Evolutionary conservation across 2,329 filamentous ascomycete species (phyloP).

Genomic region (Zymoseptoria crescenta): DNA sequence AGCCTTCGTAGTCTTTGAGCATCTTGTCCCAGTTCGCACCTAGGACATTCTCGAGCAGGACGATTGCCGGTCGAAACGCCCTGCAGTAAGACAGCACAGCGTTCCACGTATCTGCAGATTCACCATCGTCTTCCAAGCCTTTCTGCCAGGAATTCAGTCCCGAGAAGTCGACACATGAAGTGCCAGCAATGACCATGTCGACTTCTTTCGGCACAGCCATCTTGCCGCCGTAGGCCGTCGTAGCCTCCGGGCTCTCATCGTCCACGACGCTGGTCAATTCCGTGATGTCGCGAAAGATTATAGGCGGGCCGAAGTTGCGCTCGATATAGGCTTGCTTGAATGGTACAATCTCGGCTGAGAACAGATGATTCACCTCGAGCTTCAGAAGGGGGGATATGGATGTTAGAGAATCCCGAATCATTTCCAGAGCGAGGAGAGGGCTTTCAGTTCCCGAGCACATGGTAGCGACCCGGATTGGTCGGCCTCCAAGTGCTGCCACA

Average conservation of each 20-base stretch:
- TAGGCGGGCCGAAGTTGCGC: conserved; percentile 35
- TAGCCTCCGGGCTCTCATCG: conserved; percentile 26
- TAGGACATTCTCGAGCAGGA: conserved; percentile 66
- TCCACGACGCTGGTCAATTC: conserved; percentile 29
- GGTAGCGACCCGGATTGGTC: conserved; percentile 53
- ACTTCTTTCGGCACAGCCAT: conserved; percentile 48
- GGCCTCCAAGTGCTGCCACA: conserved; percentile 26
- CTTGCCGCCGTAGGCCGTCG: conserved; percentile 59
- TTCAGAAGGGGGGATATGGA: background rate
- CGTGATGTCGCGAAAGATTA: conserved; percentile 40
- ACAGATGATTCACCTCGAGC: conserved; percentile 32
- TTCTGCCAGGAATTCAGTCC: conserved; percentile 52
- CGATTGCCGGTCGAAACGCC: conserved; percentile 50
- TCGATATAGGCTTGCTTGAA: conserved; percentile 44
- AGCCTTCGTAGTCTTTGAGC: conserved; percentile 35
- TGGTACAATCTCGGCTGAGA: conserved; percentile 41
- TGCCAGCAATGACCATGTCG: conserved; percentile 64
- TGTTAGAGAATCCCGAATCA: conserved; percentile 40
- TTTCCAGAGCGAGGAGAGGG: conserved; percentile 57
- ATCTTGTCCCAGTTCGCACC: conserved; percentile 51
- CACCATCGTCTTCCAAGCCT: conserved; percentile 47
- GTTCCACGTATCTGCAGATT: conserved; percentile 59
- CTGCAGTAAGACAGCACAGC: conserved; percentile 52
- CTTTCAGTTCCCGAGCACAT: conserved; percentile 75
- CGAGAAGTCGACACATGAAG: conserved; percentile 70